A percentile compares a stretch with the other conserved stretches of the same genome.
These are phyloP conservation scores for Pichia sp. DNA, from an alignment of 1,139 yeast species.

Conservation along the genomic window DNA sequence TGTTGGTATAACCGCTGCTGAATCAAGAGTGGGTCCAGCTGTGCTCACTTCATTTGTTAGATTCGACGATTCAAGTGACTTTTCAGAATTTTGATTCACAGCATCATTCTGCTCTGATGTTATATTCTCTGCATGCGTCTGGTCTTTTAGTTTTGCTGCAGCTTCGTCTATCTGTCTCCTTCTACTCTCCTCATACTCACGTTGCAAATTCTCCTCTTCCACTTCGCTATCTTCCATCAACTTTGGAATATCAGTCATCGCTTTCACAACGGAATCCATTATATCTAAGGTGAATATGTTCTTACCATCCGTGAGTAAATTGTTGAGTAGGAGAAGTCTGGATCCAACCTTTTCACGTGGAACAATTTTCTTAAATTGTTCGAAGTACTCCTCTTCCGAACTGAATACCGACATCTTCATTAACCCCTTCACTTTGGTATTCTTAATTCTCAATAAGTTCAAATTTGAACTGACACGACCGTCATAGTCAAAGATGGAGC, in stretches of 20 bases:
- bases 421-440: conserved; percentile 13
- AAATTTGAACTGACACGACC: conserved; percentile 1
- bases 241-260: conserved; percentile 4
- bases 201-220: conserved; percentile 4
- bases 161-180: not conserved
- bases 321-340: conserved; percentile 16
- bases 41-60: too few relatives aligned
- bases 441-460: conserved; percentile 7
- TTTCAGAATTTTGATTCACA: too few relatives aligned
- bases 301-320: conserved; percentile 20
- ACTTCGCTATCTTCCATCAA: conserved; percentile 10
- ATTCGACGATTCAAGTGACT: too few relatives aligned
- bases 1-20: too few relatives aligned
- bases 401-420: conserved; percentile 14
- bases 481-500: conserved; percentile 7
- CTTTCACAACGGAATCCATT: conserved; percentile 8
- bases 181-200: too few relatives aligned
- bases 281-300: conserved; percentile 15
- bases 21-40: too few relatives aligned
- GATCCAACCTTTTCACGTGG: conserved; percentile 10
- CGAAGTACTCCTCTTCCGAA: conserved; percentile 16
- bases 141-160: too few relatives aligned
- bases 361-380: conserved; percentile 15
- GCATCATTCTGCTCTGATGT: too few relatives aligned
- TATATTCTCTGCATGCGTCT: too few relatives aligned